phyloP scores from a whole-genome alignment of 2,329 filamentous ascomycete species.

The Escovopsis sp. region DNA sequence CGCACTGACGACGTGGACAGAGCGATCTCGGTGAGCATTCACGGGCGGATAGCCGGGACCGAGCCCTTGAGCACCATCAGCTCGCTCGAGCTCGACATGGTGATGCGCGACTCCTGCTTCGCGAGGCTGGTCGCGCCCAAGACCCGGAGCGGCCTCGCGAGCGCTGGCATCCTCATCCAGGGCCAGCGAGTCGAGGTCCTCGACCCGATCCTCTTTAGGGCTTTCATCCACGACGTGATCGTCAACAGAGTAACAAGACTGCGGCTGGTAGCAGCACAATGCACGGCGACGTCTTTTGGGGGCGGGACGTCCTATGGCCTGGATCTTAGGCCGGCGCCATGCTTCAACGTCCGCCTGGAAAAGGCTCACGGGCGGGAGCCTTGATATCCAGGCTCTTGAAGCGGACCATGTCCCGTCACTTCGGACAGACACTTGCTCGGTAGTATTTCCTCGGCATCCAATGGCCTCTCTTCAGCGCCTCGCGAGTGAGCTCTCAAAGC shows the following conservation, averaged over 20 bases:
- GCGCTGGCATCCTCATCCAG: constrained; percentile 12
- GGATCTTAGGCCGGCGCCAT: too few relatives aligned
- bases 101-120: constrained; percentile 15
- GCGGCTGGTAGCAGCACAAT: constrained; percentile 15
- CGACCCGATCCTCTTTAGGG: constrained; percentile 14
- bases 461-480: too few relatives aligned
- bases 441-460: too few relatives aligned
- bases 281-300: constrained; percentile 14
- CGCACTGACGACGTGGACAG: constrained; percentile 7
- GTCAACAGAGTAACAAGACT: constrained; percentile 14
- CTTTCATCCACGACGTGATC: constrained; percentile 18
- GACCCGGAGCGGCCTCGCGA: constrained; percentile 14
- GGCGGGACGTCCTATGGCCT: constrained; percentile 9
- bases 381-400: too few relatives aligned
- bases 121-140: constrained; percentile 18
- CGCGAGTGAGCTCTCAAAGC: too few relatives aligned
- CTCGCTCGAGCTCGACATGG: constrained; percentile 15
- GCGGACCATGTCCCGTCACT: too few relatives aligned
- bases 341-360: too few relatives aligned
- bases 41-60: constrained; percentile 16
- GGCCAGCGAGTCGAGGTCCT: constrained; percentile 16
- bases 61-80: constrained; percentile 17
- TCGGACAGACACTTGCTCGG: too few relatives aligned
- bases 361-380: too few relatives aligned
- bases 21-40: constrained; percentile 16